Evolutionary conservation across 495 filamentous ascomycete genomes (phyloP).

Genomic region (Penicillium mononematosum): DNA sequence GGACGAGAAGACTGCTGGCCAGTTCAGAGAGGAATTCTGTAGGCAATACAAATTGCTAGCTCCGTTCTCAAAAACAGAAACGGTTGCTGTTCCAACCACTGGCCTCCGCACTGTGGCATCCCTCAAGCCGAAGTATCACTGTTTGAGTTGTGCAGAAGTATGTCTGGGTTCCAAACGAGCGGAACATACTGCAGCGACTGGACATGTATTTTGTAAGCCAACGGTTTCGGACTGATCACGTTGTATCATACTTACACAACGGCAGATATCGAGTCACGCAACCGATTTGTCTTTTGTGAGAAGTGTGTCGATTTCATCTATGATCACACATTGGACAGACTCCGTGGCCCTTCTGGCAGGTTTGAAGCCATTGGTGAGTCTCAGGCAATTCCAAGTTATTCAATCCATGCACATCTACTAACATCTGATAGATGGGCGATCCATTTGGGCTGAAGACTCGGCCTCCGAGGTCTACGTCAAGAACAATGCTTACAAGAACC

Average conservation of each 20-base stretch:
- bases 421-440: slow-evolving; percentile 20
- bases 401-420: not conserved
- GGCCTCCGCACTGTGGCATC: slow-evolving; percentile 28
- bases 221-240: not conserved
- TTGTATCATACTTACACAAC: slow-evolving; percentile 13
- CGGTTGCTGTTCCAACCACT: slow-evolving; percentile 24
- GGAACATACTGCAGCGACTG: slow-evolving; percentile 42
- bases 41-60: slow-evolving; percentile 36
- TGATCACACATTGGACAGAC: slow-evolving; percentile 77
- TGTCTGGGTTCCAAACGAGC: slow-evolving; percentile 36
- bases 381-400: slow-evolving; percentile 10
- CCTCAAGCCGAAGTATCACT: slow-evolving; percentile 45
- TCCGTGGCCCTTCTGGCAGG: slow-evolving; percentile 40
- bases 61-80: slow-evolving; percentile 28
- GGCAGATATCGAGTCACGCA: slow-evolving; percentile 78
- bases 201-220: slow-evolving; percentile 45
- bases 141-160: slow-evolving; percentile 40
- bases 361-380: slow-evolving; percentile 26
- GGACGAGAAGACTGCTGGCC: slow-evolving; percentile 31
- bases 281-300: slow-evolving; percentile 76
- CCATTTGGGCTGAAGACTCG: slow-evolving; percentile 30
- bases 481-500: slow-evolving; percentile 44
- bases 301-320: slow-evolving; percentile 83
- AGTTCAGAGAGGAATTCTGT: slow-evolving; percentile 41
- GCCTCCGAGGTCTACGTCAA: slow-evolving; percentile 44